These are phyloP conservation scores for Phlyctochytrium arcticum DNA, from an alignment of 192 early-diverging fungal genomes.

Conservation along the genomic window DNA sequence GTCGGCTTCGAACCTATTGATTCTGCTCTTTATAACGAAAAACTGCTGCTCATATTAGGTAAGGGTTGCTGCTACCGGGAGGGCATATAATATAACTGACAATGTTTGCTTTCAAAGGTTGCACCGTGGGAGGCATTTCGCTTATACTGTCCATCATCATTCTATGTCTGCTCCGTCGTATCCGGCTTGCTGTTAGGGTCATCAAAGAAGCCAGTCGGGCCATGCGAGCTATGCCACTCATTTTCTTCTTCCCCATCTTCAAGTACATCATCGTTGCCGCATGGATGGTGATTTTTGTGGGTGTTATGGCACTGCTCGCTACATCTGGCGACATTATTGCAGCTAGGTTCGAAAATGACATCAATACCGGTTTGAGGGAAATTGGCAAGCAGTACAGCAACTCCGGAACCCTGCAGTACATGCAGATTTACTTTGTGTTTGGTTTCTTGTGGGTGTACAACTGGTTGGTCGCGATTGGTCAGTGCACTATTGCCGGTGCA, in stretches of 20 bases:
- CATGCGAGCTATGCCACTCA: constrained; percentile 41
- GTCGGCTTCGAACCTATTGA: constrained; percentile 5
- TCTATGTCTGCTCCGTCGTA: constrained; percentile 42
- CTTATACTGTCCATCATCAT: constrained; percentile 41
- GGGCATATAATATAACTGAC: background rate
- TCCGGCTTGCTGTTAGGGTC: constrained; percentile 47
- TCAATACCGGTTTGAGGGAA: constrained; percentile 6
- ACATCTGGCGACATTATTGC: constrained; percentile 15
- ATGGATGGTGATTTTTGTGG: constrained; percentile 16
- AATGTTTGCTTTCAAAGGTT: constrained; percentile 11
- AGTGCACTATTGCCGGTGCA: constrained; percentile 45
- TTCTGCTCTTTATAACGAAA: constrained; percentile 15
- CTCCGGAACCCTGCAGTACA: constrained; percentile 18
- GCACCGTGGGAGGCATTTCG: constrained; percentile 27
- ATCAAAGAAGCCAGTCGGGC: constrained; percentile 46
- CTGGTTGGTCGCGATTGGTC: constrained; percentile 46
- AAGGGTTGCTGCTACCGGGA: constrained; percentile 21
- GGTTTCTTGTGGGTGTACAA: constrained; percentile 53
- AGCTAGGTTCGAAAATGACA: constrained; percentile 6
- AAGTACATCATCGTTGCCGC: constrained; percentile 18
- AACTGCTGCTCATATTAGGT: constrained; percentile 16
- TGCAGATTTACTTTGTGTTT: constrained; percentile 50
- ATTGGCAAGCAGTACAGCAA: constrained; percentile 1
- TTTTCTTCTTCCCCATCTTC: constrained; percentile 29
- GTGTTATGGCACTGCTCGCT: constrained; percentile 18